Evolutionary conservation across 129 eudicot species (phyloP).

Genomic region (Lonicera japonica): DNA sequence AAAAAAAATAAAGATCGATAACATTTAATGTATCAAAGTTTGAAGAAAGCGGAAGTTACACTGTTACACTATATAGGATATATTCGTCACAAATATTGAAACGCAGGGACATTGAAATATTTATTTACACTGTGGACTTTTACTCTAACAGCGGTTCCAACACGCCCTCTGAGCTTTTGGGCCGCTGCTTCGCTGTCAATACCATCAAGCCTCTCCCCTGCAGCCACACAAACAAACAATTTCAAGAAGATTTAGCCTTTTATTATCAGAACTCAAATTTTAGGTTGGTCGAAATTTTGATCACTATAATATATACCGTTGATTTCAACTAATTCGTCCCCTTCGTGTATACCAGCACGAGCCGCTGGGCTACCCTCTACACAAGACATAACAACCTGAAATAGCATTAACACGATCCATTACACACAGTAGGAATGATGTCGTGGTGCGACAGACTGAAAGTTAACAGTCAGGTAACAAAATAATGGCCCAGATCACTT

Average conservation of each 20-base stretch:
- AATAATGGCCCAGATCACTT: too few relatives aligned
- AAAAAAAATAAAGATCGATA: conserved; percentile 9
- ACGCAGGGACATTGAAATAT: not conserved
- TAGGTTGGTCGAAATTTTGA: not conserved
- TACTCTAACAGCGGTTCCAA: conserved; percentile 77
- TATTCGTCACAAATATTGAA: too few relatives aligned
- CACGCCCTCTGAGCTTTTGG: conserved; percentile 93
- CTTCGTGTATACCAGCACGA: conserved; percentile 95
- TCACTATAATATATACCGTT: conserved; percentile 40
- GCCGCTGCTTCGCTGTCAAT: conserved; percentile 90
- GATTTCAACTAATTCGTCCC: conserved; percentile 88
- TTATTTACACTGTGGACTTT: conserved; percentile 68
- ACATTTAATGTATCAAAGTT: too few relatives aligned
- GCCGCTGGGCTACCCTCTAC: conserved; percentile 96
- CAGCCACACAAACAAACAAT: conserved; percentile 5
- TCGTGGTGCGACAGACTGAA: too few relatives aligned
- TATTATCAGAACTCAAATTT: not conserved
- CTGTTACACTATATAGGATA: too few relatives aligned
- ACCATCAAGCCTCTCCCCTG: conserved; percentile 86
- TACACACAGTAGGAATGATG: too few relatives aligned
- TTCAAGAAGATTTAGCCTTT: not conserved
- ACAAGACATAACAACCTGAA: conserved; percentile 80
- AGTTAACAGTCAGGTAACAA: too few relatives aligned
- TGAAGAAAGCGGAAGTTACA: not conserved
- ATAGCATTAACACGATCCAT: not conserved